phyloP scores from a whole-genome alignment of 2,329 filamentous ascomycete species.

The Calonectria fujianensis region DNA sequence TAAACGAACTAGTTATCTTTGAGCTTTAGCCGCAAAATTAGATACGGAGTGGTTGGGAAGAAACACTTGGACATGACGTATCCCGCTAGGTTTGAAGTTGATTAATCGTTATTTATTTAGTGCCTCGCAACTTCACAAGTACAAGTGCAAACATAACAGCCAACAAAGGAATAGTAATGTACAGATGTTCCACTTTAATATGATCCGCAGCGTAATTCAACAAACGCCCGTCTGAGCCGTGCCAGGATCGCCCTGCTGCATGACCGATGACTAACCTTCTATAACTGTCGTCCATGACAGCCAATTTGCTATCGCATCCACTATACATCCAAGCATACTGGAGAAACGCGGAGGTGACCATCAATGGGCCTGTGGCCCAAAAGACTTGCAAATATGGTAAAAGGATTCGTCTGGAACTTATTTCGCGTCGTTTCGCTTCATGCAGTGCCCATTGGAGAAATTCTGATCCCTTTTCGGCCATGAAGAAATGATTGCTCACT shows the following conservation, averaged over 20 bases:
- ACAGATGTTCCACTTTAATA: neutral
- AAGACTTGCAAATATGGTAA: neutral
- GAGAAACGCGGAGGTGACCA: neutral
- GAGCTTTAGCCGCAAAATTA: no score
- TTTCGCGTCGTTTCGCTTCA: neutral
- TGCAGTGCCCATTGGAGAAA: conserved; percentile 3
- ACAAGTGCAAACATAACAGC: no score
- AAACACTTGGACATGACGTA: no score
- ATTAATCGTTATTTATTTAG: no score
- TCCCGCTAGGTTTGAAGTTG: no score
- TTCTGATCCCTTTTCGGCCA: neutral
- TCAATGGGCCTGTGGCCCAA: neutral
- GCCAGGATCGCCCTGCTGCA: neutral
- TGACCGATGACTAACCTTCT: neutral
- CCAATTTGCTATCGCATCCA: neutral
- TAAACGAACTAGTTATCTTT: no score
- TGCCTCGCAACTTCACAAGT: no score
- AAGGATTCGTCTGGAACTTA: neutral
- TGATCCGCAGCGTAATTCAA: neutral
- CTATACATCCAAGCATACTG: conserved; percentile 7
- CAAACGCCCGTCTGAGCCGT: neutral
- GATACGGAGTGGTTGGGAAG: no score
- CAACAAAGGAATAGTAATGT: neutral
- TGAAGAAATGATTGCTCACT: conserved; percentile 3
- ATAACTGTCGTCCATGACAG: neutral